Percentiles rank a stretch among this genome's conserved stretches.
Conservation (phyloP, 73 alveolate species). For the Paramecium bursaria region DNA sequence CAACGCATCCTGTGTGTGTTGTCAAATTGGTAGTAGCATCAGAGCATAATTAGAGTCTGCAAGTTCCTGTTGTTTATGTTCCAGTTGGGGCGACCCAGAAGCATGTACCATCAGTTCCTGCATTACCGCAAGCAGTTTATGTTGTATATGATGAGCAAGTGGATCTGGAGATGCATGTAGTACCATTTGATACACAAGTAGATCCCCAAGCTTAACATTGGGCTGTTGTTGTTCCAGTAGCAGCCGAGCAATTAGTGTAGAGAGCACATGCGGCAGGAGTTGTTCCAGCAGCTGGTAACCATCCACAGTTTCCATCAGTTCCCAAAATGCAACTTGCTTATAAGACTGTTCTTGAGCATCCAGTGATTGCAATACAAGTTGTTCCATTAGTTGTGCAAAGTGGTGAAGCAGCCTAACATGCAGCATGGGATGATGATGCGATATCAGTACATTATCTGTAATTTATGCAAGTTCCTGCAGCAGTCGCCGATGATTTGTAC, state of each 20-base stretch:
- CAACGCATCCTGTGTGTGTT: conserved; percentile 11
- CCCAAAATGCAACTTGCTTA: conserved; percentile 41
- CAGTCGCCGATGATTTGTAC: too few species aligned
- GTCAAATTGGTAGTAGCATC: conserved; percentile 37
- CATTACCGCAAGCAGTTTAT: not conserved
- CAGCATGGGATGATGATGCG: not conserved
- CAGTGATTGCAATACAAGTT: conserved; percentile 21
- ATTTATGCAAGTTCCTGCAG: not conserved
- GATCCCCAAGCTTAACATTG: not conserved
- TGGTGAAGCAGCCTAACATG: conserved; percentile 4
- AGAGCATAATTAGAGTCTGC: conserved; percentile 1
- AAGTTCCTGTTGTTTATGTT: too few species aligned
- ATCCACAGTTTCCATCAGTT: conserved; percentile 41
- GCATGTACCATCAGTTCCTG: conserved; percentile 40
- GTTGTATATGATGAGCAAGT: conserved; percentile 1
- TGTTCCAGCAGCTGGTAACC: conserved; percentile 38
- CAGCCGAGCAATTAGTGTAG: conserved; percentile 23
- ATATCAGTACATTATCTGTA: conserved; percentile 39
- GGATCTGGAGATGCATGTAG: not conserved
- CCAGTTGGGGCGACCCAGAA: not conserved
- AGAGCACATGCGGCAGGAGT: conserved; percentile 6
- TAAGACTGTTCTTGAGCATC: not conserved
- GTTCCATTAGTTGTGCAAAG: conserved; percentile 26
- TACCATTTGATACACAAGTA: conserved; percentile 24
- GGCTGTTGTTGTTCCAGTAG: not conserved